These are phyloP conservation scores for Herpotrichia juniperi DNA, from an alignment of 2,329 filamentous ascomycete species.

Conservation along the genomic window DNA sequence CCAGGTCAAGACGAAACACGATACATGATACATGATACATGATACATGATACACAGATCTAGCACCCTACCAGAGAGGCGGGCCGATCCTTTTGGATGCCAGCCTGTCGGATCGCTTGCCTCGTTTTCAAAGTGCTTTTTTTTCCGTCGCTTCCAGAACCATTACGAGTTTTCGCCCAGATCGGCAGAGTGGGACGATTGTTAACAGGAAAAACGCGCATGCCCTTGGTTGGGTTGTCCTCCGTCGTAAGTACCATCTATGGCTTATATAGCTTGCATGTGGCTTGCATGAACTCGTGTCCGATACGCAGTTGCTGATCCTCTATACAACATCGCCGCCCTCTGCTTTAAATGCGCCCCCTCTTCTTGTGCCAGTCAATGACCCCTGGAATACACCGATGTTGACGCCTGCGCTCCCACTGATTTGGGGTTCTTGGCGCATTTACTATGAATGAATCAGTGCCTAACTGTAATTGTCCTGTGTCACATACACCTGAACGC, in stretches of 20 bases:
- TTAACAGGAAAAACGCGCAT: constrained; percentile 18
- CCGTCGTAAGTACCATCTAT: constrained; percentile 27
- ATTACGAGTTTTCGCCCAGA: constrained; percentile 9
- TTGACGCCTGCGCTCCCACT: neutral
- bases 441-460: constrained; percentile 10
- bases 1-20: constrained; percentile 32
- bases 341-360: constrained; percentile 5
- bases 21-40: constrained; percentile 31
- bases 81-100: constrained; percentile 32
- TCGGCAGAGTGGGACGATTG: constrained; percentile 6
- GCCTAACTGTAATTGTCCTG: constrained; percentile 2
- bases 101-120: constrained; percentile 32
- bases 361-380: constrained; percentile 13
- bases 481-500: constrained; percentile 28
- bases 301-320: constrained; percentile 19
- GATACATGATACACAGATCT: constrained; percentile 36
- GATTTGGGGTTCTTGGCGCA: constrained; percentile 18
- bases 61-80: constrained; percentile 27
- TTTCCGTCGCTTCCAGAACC: constrained; percentile 23
- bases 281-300: constrained; percentile 29
- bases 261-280: constrained; percentile 31
- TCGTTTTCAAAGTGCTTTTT: constrained; percentile 17
- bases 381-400: constrained; percentile 3
- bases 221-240: constrained; percentile 26
- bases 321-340: constrained; percentile 14